Conservation (phyloP, 148 eudicot species). For the Rhododendron griersonianum region DNA sequence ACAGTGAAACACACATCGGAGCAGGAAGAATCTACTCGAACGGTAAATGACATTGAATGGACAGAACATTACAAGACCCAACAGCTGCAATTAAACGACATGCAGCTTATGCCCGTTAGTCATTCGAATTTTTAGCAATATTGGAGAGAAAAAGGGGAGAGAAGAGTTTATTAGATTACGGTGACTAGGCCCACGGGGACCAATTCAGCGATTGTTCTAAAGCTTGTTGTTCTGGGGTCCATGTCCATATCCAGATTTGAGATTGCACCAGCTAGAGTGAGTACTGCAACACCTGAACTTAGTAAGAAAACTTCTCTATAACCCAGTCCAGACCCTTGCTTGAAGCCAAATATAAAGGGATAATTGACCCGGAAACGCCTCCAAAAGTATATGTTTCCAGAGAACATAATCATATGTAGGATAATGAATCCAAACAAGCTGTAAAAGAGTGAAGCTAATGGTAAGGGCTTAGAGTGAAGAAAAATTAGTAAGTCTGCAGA, state of each 20-base stretch:
- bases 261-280: conserved; percentile 54
- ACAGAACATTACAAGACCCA: conserved; percentile 9
- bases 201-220: conserved; percentile 34
- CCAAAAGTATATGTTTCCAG: conserved; percentile 77
- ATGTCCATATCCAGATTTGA: conserved; percentile 55
- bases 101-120: not conserved
- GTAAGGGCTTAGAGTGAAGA: not conserved
- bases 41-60: conserved; percentile 20
- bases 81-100: not conserved
- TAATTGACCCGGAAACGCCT: conserved; percentile 70
- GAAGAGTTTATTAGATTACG: conserved; percentile 31
- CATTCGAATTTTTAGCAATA: not conserved
- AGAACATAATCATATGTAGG: conserved; percentile 73
- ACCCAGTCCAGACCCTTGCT: conserved; percentile 68
- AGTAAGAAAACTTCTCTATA: conserved; percentile 61
- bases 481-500: not conserved
- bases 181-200: conserved; percentile 54
- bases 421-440: conserved; percentile 60
- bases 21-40: conserved; percentile 19
- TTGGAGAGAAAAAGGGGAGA: not conserved
- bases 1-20: not conserved
- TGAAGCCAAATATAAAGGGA: conserved; percentile 79
- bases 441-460: conserved; percentile 26
- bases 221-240: conserved; percentile 24
- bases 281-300: conserved; percentile 55